Evolutionary conservation across 768 basidiomycete genomes (phyloP).

Genomic region (Russula olivacea): DNA sequence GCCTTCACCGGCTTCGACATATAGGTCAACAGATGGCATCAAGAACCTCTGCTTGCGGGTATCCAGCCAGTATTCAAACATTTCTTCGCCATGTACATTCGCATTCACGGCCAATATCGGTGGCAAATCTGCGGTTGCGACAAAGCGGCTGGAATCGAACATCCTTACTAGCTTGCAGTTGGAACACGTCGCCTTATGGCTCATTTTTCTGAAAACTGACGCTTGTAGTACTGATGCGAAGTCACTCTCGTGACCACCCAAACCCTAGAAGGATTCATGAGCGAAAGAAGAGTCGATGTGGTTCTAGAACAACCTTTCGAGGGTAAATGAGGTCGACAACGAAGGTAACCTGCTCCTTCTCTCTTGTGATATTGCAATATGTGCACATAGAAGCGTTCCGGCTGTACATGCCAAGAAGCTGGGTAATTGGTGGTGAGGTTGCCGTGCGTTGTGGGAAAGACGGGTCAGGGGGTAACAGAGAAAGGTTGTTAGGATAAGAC

Average conservation of each 20-base stretch:
- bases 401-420: conserved; percentile 76
- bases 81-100: conserved; percentile 70
- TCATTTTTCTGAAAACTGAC: conserved; percentile 75
- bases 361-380: conserved; percentile 62
- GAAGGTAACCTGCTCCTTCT: conserved; percentile 76
- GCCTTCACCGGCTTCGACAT: conserved; percentile 53
- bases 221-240: conserved; percentile 65
- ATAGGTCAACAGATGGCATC: conserved; percentile 47
- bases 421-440: conserved; percentile 67
- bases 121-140: conserved; percentile 62
- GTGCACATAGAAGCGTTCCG: conserved; percentile 70
- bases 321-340: conserved; percentile 85
- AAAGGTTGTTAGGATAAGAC: conserved; percentile 52
- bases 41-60: conserved; percentile 53
- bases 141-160: conserved; percentile 64
- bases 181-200: conserved; percentile 83
- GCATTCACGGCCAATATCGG: conserved; percentile 85
- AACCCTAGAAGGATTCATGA: conserved; percentile 30
- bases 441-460: conserved; percentile 26
- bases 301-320: conserved; percentile 50
- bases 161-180: conserved; percentile 72
- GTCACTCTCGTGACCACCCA: conserved; percentile 38
- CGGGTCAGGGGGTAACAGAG: conserved; percentile 36
- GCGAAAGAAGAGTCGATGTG: not conserved
- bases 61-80: conserved; percentile 71